Conservation (phyloP, 2,329 filamentous ascomycete species). For the Bisporella sp. region DNA sequence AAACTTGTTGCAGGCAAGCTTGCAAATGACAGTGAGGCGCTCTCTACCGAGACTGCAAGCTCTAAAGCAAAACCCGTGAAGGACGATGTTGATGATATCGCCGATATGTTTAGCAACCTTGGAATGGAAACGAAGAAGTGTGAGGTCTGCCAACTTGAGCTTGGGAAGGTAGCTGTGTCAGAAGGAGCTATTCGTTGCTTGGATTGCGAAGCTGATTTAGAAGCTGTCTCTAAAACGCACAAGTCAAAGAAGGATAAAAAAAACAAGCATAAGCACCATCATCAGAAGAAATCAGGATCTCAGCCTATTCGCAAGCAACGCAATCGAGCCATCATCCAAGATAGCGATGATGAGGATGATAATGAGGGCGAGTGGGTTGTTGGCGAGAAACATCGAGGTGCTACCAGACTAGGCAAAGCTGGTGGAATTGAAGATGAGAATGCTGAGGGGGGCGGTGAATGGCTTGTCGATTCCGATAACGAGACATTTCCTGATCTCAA, state of each 20-base stretch:
- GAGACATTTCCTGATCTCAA: slow-evolving; percentile 34
- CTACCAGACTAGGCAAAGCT: slow-evolving; percentile 61
- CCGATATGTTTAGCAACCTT: slow-evolving; percentile 79
- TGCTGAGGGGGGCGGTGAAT: slow-evolving; percentile 79
- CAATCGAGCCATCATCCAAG: slow-evolving; percentile 50
- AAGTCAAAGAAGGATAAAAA: slow-evolving; percentile 30
- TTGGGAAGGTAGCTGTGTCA: slow-evolving; percentile 21
- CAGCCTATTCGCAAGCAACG: slow-evolving; percentile 39
- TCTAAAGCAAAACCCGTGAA: slow-evolving; percentile 37
- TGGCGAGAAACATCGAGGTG: slow-evolving; percentile 54
- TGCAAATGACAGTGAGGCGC: slow-evolving; percentile 78
- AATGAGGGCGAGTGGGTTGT: slow-evolving; percentile 77
- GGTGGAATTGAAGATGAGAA: slow-evolving; percentile 86
- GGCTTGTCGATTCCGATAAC: slow-evolving; percentile 54
- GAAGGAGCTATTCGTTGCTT: slow-evolving; percentile 54
- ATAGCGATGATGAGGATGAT: slow-evolving; percentile 59
- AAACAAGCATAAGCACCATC: slow-evolving; percentile 18
- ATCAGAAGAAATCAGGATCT: slow-evolving; percentile 20
- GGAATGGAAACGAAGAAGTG: slow-evolving; percentile 37
- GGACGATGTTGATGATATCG: slow-evolving; percentile 67
- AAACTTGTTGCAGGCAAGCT: slow-evolving; percentile 80
- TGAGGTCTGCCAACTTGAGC: slow-evolving; percentile 26
- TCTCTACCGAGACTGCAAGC: slow-evolving; percentile 54
- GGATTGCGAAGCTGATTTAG: slow-evolving; percentile 70
- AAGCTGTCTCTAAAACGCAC: slow-evolving; percentile 43